Base-by-base conservation (phyloP, 2,329 filamentous ascomycete species). In the Alternaria angustiovoidea region DNA sequence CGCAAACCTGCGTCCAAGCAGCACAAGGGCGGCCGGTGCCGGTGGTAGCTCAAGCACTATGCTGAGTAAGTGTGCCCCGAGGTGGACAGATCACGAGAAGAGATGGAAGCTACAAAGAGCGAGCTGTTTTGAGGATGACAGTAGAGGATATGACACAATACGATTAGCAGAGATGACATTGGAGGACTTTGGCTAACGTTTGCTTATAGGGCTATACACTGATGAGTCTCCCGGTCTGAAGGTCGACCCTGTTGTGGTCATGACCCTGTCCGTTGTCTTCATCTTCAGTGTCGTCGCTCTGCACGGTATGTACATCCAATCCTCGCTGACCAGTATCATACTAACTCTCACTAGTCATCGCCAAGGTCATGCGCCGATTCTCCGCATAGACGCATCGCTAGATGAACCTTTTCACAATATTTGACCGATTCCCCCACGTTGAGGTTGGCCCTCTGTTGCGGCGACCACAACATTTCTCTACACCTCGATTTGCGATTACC, bases 281-380 rank as follows among this genome's bases (percentile, higher is more conserved):
- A 99, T 99, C 82, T 97, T 99, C 85, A 95, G 91, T 77, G 95
- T 99, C 77, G 95, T 99, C 76, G 94, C 93, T 71, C 86, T 99
- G 78, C 95, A 99, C 84, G 93, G 95, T 98, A 89, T 73, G 92
- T 38, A 26, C 30, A 16, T 24, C n/a, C 26, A 51, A 7, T 36
- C 24, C 3, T 24, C 22, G 51, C 12, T 1, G 5, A 12, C 1
- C 28, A 8, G 6, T 39, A 30, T n/a, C 16, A 36, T 38, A 46
- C 69, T 71, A 55, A 73, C 72, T 58, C 49, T 28, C 43, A 57
- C 49, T 67, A 97, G 94, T 97, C 80, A 95, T 97, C 79, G 94
- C 94, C 80, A 97, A 97, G 86, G 84, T 97, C 77, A 96, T 93
- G 73, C 90, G 93, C 82, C 91, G 90, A 81, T 96, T 97, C 86